Conservation (phyloP, 352 stramenopile species). For the Pythium rishiriense region DNA sequence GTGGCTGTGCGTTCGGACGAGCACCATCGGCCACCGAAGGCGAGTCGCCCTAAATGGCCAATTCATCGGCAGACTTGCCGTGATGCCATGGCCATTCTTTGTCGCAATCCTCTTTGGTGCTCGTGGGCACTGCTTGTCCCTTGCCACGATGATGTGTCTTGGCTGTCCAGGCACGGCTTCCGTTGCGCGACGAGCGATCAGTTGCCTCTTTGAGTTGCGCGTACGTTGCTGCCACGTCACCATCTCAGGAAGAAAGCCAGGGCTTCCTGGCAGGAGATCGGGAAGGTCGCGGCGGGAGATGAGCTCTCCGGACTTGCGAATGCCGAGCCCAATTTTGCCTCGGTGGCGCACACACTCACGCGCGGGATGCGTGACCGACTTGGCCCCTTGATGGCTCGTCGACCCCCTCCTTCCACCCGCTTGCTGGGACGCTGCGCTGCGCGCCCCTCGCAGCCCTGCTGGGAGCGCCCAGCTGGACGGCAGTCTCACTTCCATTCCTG, state of each 20-base stretch:
- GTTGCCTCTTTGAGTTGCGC: not conserved
- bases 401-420: not conserved
- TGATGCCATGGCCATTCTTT: not conserved
- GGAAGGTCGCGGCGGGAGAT: not conserved
- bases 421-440: not conserved
- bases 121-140: constrained; percentile 1
- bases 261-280: too few relatives aligned
- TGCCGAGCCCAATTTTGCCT: not conserved
- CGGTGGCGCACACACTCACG: not conserved
- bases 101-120: not conserved
- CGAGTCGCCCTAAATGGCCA: not conserved
- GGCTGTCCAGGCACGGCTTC: not conserved
- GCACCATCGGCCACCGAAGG: too few relatives aligned
- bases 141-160: not conserved
- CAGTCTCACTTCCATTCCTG: not conserved
- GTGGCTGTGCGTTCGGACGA: not conserved
- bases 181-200: not conserved
- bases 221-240: not conserved
- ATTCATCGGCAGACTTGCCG: not conserved
- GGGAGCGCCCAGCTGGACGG: not conserved
- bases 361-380: not conserved
- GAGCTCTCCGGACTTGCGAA: not conserved
- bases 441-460: too few relatives aligned
- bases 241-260: not conserved
- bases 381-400: not conserved